phyloP scores from a whole-genome alignment of 2,329 filamentous ascomycete species.

The Penicillium expansum region DNA sequence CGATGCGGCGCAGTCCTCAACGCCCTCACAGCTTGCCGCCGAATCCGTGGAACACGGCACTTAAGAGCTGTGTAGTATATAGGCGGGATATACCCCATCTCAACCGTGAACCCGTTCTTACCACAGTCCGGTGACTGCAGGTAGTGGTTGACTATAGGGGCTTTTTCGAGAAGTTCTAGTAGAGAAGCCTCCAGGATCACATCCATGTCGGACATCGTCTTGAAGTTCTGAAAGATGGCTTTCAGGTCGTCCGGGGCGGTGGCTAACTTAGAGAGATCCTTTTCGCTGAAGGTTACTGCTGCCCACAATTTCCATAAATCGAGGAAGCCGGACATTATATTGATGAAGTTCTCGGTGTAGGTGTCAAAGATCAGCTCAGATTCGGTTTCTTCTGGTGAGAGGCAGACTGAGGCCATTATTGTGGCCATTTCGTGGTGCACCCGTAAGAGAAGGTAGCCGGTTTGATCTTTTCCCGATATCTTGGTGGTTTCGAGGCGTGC shows the following conservation, averaged over 20 bases:
- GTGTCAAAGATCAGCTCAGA: constrained; percentile 26
- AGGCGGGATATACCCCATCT: constrained; percentile 33
- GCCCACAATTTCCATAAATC: constrained; percentile 13
- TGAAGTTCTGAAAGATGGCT: background rate
- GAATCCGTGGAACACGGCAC: constrained; percentile 33
- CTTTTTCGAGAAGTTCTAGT: background rate
- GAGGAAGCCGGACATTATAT: constrained; percentile 15
- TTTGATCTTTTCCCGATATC: constrained; percentile 5
- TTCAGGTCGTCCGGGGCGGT: background rate
- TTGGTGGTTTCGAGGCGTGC: constrained; percentile 1
- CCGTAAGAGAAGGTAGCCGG: constrained; percentile 33
- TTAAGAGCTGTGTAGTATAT: constrained; percentile 35
- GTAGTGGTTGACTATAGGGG: background rate
- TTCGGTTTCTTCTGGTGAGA: constrained; percentile 23
- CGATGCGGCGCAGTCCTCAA: constrained; percentile 15
- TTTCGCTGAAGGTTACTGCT: background rate
- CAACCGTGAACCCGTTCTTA: constrained; percentile 21
- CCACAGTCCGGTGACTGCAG: background rate
- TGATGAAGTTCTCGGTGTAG: constrained; percentile 21
- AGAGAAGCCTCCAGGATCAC: background rate
- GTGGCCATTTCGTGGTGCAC: constrained; percentile 45
- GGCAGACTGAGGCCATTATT: constrained; percentile 39
- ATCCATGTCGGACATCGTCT: background rate
- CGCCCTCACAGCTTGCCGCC: constrained; percentile 23
- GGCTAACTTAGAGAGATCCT: background rate